Conservation (phyloP, 441 rosid genomes). For the Syzygium syzygioides region DNA sequence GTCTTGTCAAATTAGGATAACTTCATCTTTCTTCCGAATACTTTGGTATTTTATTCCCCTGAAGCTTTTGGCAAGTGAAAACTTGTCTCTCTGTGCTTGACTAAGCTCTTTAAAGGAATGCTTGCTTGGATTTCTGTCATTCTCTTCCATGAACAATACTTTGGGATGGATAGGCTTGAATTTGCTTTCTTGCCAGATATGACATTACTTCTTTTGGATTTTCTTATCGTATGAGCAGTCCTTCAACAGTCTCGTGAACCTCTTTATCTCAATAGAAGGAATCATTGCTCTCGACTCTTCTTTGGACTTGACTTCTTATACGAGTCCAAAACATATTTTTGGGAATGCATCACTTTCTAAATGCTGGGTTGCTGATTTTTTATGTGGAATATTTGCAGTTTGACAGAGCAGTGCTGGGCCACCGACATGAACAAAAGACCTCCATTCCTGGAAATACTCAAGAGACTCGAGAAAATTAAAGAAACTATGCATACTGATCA, state of each 20-base stretch:
- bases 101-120: neutral
- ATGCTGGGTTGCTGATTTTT: neutral
- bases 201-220: neutral
- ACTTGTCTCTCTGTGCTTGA: neutral
- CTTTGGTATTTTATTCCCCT: neutral
- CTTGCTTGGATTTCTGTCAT: neutral
- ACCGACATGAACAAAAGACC: constrained; percentile 88
- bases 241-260: neutral
- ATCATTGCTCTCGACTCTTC: neutral
- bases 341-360: neutral
- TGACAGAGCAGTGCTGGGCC: constrained; percentile 83
- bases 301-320: neutral
- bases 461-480: constrained; percentile 87
- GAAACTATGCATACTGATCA: constrained; percentile 64
- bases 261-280: neutral
- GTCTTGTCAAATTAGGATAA: neutral
- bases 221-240: neutral
- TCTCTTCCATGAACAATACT: neutral
- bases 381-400: constrained; percentile 25
- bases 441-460: constrained; percentile 86
- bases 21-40: neutral
- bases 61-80: neutral
- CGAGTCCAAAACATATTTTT: neutral
- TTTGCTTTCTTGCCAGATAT: neutral
- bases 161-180: neutral